A percentile compares a stretch with the other conserved stretches of the same genome.
Evolutionary conservation across 139 green algal species (phyloP).

Genomic region (Auxenochlorella pyrenoidosa): DNA sequence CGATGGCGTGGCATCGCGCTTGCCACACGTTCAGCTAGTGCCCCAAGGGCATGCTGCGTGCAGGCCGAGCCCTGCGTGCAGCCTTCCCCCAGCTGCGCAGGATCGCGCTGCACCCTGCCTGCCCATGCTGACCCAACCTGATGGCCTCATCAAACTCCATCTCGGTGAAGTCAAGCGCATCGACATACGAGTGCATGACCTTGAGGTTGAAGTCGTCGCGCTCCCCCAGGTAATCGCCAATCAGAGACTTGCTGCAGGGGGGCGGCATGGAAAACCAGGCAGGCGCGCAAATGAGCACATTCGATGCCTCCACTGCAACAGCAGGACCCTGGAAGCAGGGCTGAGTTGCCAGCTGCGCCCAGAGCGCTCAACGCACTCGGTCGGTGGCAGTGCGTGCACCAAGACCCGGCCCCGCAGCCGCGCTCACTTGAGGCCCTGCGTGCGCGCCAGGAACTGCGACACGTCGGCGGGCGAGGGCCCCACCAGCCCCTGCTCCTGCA

Average conservation of each 20-base stretch:
- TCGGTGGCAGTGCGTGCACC: too few species aligned
- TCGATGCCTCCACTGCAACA: background rate
- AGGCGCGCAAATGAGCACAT: background rate
- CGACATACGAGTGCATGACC: conserved; percentile 98
- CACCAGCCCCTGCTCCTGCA: conserved; percentile 88
- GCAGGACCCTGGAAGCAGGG: too few species aligned
- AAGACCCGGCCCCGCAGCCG: background rate
- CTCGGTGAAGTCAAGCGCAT: conserved; percentile 89
- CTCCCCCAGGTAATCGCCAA: conserved; percentile 98
- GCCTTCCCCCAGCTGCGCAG: too few species aligned
- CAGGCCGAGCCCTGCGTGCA: too few species aligned
- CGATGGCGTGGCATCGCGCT: background rate
- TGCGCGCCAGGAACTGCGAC: conserved; percentile 61
- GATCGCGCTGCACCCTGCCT: too few species aligned
- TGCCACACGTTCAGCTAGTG: background rate
- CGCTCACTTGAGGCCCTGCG: conserved; percentile 77
- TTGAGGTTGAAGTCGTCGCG: conserved; percentile 89
- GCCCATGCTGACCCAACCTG: conserved; percentile 54
- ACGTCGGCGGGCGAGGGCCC: conserved; percentile 71
- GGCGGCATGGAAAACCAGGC: too few species aligned
- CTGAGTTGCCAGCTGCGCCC: too few species aligned
- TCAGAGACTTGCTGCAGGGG: conserved; percentile 80
- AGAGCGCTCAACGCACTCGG: too few species aligned
- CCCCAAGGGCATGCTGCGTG: too few species aligned
- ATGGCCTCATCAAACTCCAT: conserved; percentile 95